Conservation (phyloP, 1,284 basidiomycete genomes). For the Moniliella sp. region DNA sequence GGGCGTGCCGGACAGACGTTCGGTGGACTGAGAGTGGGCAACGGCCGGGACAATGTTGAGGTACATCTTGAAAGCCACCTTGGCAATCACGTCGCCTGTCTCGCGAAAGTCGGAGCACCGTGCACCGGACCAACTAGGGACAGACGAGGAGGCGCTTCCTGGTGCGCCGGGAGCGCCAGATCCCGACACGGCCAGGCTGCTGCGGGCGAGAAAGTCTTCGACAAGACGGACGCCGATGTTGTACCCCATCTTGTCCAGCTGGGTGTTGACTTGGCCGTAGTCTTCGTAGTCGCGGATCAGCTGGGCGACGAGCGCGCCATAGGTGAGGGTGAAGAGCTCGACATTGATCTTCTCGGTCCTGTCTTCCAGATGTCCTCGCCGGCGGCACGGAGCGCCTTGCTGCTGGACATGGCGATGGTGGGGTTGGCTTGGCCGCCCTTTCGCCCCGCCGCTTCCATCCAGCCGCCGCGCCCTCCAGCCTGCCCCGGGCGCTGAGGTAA, state of each 20-base stretch:
- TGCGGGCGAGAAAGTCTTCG: conserved; percentile 87
- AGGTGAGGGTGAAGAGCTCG: conserved; percentile 87
- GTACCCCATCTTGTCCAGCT: conserved; percentile 59
- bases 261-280: conserved; percentile 56
- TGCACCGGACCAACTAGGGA: too few relatives aligned
- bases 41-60: conserved; percentile 56
- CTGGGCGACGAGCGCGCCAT: conserved; percentile 90
- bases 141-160: too few relatives aligned
- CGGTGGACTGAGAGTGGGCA: conserved; percentile 43
- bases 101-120: conserved; percentile 74
- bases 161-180: too few relatives aligned
- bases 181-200: conserved; percentile 36
- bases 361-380: conserved; percentile 32
- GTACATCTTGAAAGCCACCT: conserved; percentile 79
- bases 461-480: too few relatives aligned
- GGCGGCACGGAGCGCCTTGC: conserved; percentile 23
- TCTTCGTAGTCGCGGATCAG: conserved; percentile 98
- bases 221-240: conserved; percentile 90
- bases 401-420: too few relatives aligned
- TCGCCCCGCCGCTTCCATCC: too few relatives aligned
- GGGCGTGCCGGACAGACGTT: too few relatives aligned
- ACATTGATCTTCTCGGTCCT: conserved; percentile 45
- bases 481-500: too few relatives aligned
- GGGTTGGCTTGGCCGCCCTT: too few relatives aligned
- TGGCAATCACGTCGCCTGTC: conserved; percentile 41